Evolutionary conservation across 345 rosid species (phyloP).

Genomic region (Gossypium bickii): DNA sequence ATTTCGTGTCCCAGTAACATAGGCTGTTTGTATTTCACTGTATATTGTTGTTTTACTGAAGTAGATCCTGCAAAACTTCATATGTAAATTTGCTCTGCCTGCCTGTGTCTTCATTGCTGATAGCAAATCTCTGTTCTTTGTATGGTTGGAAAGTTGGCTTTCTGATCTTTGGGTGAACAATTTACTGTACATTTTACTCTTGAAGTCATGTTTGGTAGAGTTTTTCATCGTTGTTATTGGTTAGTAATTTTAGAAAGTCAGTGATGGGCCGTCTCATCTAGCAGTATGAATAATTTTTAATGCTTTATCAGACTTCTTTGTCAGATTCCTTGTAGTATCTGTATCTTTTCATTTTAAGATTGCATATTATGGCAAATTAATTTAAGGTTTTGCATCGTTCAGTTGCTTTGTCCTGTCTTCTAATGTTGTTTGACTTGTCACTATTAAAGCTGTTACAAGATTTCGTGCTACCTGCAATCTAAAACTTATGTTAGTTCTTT

Average conservation of each 20-base stretch:
- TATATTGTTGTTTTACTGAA: neutral
- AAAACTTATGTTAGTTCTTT: neutral
- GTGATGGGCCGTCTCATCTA: constrained; percentile 17
- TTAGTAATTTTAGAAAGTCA: constrained; percentile 11
- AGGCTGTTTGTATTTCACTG: neutral
- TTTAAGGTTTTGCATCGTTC: constrained; percentile 1
- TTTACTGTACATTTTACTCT: neutral
- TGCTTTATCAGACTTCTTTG: constrained; percentile 12
- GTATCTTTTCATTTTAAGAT: neutral
- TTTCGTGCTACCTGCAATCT: neutral
- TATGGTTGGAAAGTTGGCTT: constrained; percentile 10
- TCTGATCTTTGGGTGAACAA: neutral
- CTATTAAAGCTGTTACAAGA: constrained; percentile 10
- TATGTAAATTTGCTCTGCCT: neutral
- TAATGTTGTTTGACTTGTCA: constrained; percentile 9
- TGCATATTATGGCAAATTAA: constrained; percentile 1
- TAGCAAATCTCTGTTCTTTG: constrained; percentile 1
- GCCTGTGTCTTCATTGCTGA: neutral
- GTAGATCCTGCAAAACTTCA: neutral
- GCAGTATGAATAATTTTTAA: constrained; percentile 1
- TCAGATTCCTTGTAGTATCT: neutral
- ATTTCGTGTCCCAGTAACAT: neutral
- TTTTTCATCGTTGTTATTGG: constrained; percentile 1
- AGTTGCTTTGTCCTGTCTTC: neutral
- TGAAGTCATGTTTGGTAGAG: constrained; percentile 6